A percentile compares a stretch with the other conserved stretches of the same genome.
Conservation (phyloP, 495 filamentous ascomycete genomes). For the Xylaria grammica region DNA sequence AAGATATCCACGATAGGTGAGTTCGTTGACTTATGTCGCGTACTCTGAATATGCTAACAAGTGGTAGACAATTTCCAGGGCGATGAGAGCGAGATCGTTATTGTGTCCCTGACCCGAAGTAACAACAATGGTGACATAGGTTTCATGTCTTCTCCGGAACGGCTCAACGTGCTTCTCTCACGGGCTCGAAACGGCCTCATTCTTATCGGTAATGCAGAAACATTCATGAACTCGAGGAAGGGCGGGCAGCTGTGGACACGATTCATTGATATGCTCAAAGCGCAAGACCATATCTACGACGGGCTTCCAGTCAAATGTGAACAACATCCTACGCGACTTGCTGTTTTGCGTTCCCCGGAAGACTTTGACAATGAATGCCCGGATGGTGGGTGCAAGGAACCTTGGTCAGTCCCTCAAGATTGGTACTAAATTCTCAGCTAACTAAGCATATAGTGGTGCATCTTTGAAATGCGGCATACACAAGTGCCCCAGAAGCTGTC, state of each 20-base stretch:
- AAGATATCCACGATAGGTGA: too few relatives aligned
- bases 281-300: conserved; percentile 62
- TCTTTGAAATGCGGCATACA: conserved; percentile 65
- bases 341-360: conserved; percentile 41
- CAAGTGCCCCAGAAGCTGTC: conserved; percentile 64
- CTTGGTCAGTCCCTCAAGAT: conserved; percentile 50
- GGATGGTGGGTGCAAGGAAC: conserved; percentile 70
- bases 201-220: conserved; percentile 70
- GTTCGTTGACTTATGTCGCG: not conserved
- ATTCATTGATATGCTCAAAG: conserved; percentile 60
- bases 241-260: conserved; percentile 60
- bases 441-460: conserved; percentile 51
- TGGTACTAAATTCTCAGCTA: conserved; percentile 61
- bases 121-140: conserved; percentile 67
- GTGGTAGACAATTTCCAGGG: conserved; percentile 74
- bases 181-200: conserved; percentile 67
- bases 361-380: conserved; percentile 67
- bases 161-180: conserved; percentile 73
- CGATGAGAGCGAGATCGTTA: conserved; percentile 74
- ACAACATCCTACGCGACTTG: conserved; percentile 58
- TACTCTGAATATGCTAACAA: conserved; percentile 34
- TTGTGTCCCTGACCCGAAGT: conserved; percentile 67
- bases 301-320: conserved; percentile 72
- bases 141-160: conserved; percentile 69
- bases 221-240: conserved; percentile 66